Evolutionary conservation across 352 stramenopile species (phyloP).

Genomic region (Globisporangium barbulae): DNA sequence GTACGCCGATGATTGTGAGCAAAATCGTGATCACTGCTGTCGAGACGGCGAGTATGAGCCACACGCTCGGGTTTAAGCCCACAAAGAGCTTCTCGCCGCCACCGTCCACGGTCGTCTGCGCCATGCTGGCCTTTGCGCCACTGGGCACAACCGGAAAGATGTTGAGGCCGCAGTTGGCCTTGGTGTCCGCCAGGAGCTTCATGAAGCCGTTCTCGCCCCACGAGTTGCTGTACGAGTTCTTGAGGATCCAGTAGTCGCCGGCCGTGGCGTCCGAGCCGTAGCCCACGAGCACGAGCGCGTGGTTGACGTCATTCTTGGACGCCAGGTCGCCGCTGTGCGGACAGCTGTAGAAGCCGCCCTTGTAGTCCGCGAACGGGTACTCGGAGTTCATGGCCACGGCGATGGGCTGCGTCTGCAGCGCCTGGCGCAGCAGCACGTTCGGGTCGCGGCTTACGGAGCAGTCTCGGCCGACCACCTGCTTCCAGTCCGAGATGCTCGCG

Average conservation of each 20-base stretch:
- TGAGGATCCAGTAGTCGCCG: conserved; percentile 79
- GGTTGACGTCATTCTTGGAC: conserved; percentile 63
- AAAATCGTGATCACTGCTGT: conserved; percentile 28
- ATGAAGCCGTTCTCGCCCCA: conserved; percentile 69
- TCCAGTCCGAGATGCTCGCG: conserved; percentile 63
- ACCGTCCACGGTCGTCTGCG: conserved; percentile 40
- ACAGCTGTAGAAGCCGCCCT: conserved; percentile 59
- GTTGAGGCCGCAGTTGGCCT: conserved; percentile 71
- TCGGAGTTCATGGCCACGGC: conserved; percentile 70
- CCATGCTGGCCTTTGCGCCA: conserved; percentile 38
- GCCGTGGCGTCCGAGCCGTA: conserved; percentile 32
- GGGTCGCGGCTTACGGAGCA: conserved; percentile 49
- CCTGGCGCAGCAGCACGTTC: conserved; percentile 45
- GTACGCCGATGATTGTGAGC: conserved; percentile 30
- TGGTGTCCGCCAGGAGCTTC: conserved; percentile 54
- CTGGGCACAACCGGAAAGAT: conserved; percentile 69
- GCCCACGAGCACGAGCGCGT: conserved; percentile 69
- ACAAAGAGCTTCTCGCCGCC: conserved; percentile 40
- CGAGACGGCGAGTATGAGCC: conserved; percentile 28
- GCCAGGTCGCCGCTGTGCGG: conserved; percentile 51
- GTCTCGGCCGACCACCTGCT: conserved; percentile 52
- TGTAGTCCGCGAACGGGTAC: conserved; percentile 62
- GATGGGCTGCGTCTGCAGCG: conserved; percentile 59
- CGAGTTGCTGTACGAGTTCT: conserved; percentile 72
- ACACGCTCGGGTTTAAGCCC: conserved; percentile 29